Conservation (phyloP, 805 yeast species). For the Komagataella pastoris region DNA sequence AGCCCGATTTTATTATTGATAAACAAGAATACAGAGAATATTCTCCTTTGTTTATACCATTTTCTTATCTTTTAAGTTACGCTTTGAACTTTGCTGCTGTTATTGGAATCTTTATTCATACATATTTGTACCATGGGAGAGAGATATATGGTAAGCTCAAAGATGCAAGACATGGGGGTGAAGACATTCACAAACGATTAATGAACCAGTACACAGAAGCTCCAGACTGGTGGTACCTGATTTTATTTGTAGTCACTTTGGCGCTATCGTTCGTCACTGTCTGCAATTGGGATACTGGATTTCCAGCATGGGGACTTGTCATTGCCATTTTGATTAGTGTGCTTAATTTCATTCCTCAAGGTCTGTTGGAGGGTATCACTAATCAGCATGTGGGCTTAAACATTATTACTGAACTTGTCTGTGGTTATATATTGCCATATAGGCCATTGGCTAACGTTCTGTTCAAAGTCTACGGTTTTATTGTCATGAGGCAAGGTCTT, state of each 20-base stretch:
- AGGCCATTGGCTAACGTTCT: slow-evolving; percentile 48
- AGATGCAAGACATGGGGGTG: neutral
- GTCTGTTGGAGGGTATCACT: slow-evolving; percentile 48
- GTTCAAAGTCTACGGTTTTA: slow-evolving; percentile 46
- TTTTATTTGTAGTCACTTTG: slow-evolving; percentile 31
- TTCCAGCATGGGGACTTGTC: slow-evolving; percentile 52
- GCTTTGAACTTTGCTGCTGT: neutral
- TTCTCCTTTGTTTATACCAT: slow-evolving; percentile 1
- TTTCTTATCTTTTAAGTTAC: neutral
- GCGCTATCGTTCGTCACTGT: slow-evolving; percentile 25
- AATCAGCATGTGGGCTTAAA: slow-evolving; percentile 46
- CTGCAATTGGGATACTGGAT: slow-evolving; percentile 30
- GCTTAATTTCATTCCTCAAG: slow-evolving; percentile 45
- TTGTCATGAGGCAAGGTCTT: slow-evolving; percentile 43
- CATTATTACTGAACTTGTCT: slow-evolving; percentile 49
- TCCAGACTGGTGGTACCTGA: slow-evolving; percentile 61
- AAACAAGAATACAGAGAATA: neutral
- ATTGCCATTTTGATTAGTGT: slow-evolving; percentile 42
- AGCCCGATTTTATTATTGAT: neutral
- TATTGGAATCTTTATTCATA: neutral
- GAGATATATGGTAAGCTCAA: neutral
- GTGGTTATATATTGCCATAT: slow-evolving; percentile 55
- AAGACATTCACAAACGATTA: slow-evolving; percentile 25
- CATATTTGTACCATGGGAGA: neutral
- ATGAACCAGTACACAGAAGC: slow-evolving; percentile 52